Base-by-base conservation (phyloP, 106 monocot genomes). In the Agapanthus africanus region DNA sequence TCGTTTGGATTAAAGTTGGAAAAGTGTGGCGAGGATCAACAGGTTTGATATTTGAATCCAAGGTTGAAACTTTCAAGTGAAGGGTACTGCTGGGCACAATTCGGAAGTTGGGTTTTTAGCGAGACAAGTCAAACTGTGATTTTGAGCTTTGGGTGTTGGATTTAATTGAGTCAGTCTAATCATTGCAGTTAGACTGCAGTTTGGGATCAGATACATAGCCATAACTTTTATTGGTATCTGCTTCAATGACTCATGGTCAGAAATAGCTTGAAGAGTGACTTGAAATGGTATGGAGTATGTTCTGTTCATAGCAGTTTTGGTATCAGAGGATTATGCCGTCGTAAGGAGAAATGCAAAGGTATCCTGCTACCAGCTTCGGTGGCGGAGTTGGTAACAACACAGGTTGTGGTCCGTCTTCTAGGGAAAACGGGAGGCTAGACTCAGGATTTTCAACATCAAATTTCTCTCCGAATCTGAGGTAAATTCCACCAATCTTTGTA, bases 261-360 rank as follows among this genome's bases (percentile, higher is more conserved):
- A 63, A 21, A 60, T 57, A 42, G 28, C 37, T 34, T 9, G 1
- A 7, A 59, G 16, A 7, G 23, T 40, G 30, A 42, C 13, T 71
- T 61, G 38, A 62, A 25, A 21, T 46, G 51, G 59, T 54, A 7
- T 67, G 49, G 71, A 78, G 38, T 33, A 25, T 64, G 32, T 51
- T 33, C 21, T 34, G 25, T 34, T 16, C 18, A 49, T 73, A 56
- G 27, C 18, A 11, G 38, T 67, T 22, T 25, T 46, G 51, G 59
- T 54, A 7, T 67, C 44, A 67, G 79, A 40, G 71, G 79, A 79
- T 81, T 79, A 93, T 89, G 83, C 81, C 38, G 79, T 64, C 79
- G 62, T 75, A 54, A 74, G 83, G 65, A 84, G 86, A 89, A 60
- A 93, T 93, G 93, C 93, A 93, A 71, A 82, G 85, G 73, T 89